Conservation (phyloP, 2,329 filamentous ascomycete species). For the Aspergillus japonicus region DNA sequence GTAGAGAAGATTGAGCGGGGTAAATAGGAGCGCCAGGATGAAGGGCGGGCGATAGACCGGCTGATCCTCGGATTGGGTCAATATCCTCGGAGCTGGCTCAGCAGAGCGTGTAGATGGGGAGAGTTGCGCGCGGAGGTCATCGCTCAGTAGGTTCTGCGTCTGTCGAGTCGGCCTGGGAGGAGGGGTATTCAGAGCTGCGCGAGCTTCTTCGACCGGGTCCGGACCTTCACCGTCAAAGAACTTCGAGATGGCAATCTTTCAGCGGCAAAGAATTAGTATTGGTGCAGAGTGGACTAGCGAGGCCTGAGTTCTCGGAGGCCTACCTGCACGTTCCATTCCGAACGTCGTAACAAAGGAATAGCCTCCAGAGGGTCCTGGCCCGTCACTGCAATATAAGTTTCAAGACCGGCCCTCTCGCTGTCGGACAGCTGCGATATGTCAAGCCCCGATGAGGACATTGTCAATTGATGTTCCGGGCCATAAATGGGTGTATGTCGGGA, state of each 20-base stretch:
- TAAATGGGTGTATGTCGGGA: constrained; percentile 12
- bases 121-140: constrained; percentile 36
- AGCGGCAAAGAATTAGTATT: constrained; percentile 1
- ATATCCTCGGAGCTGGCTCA: constrained; percentile 79
- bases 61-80: constrained; percentile 68
- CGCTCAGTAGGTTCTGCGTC: constrained; percentile 67
- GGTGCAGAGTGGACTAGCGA: neutral
- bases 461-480: constrained; percentile 24
- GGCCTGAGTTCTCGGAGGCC: neutral
- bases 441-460: constrained; percentile 49
- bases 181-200: constrained; percentile 59
- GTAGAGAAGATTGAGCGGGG: constrained; percentile 78
- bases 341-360: constrained; percentile 74
- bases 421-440: constrained; percentile 68
- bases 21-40: constrained; percentile 72
- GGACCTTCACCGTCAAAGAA: constrained; percentile 96
- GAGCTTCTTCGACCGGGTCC: constrained; percentile 75
- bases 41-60: constrained; percentile 69
- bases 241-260: constrained; percentile 86
- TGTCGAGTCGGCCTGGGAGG: constrained; percentile 64
- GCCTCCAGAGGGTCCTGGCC: constrained; percentile 76
- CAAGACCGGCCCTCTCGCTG: constrained; percentile 76
- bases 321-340: constrained; percentile 95
- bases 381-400: constrained; percentile 86
- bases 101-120: constrained; percentile 42